Evolutionary conservation across 805 yeast genomes (phyloP).

Genomic region (Hanseniaspora lachancei): DNA sequence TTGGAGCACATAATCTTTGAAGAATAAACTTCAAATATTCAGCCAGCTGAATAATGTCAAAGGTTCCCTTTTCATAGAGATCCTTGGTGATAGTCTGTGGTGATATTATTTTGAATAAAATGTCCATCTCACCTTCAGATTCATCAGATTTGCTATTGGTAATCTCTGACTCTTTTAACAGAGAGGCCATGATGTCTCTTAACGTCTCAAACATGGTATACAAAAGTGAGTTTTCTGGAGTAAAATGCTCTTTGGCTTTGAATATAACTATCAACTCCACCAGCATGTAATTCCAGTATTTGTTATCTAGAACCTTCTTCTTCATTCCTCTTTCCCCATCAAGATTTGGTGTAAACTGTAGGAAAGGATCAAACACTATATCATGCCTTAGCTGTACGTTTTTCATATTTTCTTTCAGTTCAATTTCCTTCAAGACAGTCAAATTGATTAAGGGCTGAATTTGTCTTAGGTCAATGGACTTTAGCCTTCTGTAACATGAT

Average conservation of each 20-base stretch:
- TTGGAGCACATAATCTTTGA: conserved; percentile 88
- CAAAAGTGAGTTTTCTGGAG: conserved; percentile 31
- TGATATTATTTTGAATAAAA: not conserved
- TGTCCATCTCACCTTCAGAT: not conserved
- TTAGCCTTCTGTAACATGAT: not conserved
- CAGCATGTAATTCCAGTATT: conserved; percentile 70
- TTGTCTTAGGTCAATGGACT: not conserved
- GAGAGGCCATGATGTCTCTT: conserved; percentile 32
- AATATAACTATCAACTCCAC: conserved; percentile 43
- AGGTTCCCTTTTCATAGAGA: conserved; percentile 56
- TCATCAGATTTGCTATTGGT: not conserved
- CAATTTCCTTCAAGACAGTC: conserved; percentile 72
- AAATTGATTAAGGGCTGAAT: conserved; percentile 67
- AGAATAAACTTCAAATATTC: conserved; percentile 65
- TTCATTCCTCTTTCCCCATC: conserved; percentile 83
- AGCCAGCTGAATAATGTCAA: conserved; percentile 58
- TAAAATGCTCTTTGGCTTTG: conserved; percentile 14
- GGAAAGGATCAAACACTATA: conserved; percentile 77
- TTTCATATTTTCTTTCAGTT: conserved; percentile 72
- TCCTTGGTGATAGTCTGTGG: conserved; percentile 36
- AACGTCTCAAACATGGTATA: conserved; percentile 67
- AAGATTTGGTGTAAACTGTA: conserved; percentile 80
- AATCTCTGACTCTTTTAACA: conserved; percentile 8
- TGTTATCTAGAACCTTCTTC: conserved; percentile 61
- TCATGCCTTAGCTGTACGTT: conserved; percentile 91